Evolutionary conservation across 257 asterid genomes (phyloP).

Genomic region (Solanum gracilifrons): DNA sequence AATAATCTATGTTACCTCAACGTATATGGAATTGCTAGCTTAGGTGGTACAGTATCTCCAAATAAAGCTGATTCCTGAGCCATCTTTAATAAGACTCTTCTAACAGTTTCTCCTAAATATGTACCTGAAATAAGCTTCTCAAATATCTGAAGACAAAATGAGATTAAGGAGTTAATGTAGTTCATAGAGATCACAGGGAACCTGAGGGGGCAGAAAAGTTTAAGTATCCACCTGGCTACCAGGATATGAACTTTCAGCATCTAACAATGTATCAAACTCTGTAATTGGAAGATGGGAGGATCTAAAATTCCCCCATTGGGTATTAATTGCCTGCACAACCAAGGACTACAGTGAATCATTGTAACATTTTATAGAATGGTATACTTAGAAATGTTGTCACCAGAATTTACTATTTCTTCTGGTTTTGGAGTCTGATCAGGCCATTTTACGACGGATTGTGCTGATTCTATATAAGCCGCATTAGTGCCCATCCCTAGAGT

Average conservation of each 20-base stretch:
- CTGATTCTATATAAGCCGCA: slow-evolving; percentile 45
- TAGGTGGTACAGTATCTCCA: slow-evolving; percentile 54
- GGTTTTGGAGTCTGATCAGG: slow-evolving; percentile 22
- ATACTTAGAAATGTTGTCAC: not conserved
- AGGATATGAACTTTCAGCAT: slow-evolving; percentile 48
- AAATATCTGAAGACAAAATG: slow-evolving; percentile 36
- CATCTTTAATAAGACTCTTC: slow-evolving; percentile 51
- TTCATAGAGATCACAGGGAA: not conserved
- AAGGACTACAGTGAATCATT: not conserved
- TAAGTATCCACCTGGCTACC: slow-evolving; percentile 30
- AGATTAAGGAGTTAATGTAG: not conserved
- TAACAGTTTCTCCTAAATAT: slow-evolving; percentile 77
- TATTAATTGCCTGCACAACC: slow-evolving; percentile 45
- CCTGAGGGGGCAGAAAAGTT: not conserved
- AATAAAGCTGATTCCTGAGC: slow-evolving; percentile 56
- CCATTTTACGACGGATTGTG: slow-evolving; percentile 18
- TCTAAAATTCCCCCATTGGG: slow-evolving; percentile 65
- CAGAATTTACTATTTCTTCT: slow-evolving; percentile 38
- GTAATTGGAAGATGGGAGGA: slow-evolving; percentile 60
- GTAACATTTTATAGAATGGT: not conserved
- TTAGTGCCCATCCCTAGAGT: slow-evolving; percentile 62
- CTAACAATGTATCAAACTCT: slow-evolving; percentile 47
- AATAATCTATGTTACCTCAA: slow-evolving; percentile 28
- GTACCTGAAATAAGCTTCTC: slow-evolving; percentile 73
- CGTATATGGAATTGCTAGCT: slow-evolving; percentile 39